Conservation (phyloP, 2,329 filamentous ascomycete genomes). For the Fusarium sp. region DNA sequence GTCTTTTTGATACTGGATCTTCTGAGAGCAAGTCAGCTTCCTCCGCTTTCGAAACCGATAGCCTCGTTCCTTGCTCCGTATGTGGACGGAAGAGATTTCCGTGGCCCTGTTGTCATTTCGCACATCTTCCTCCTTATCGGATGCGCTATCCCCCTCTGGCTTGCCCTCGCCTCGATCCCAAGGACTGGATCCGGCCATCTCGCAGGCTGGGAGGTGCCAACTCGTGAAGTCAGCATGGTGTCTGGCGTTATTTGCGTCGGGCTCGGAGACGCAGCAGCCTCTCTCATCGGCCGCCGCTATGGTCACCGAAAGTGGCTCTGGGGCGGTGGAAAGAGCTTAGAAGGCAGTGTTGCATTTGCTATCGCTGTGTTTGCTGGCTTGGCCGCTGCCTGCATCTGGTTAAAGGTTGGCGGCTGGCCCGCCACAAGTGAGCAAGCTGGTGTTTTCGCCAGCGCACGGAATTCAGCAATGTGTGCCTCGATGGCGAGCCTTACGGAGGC, state of each 20-base stretch:
- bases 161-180: slow-evolving; percentile 75
- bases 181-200: slow-evolving; percentile 64
- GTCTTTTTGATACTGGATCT: slow-evolving; percentile 90
- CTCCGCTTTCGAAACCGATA: slow-evolving; percentile 84
- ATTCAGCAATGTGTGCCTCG: slow-evolving; percentile 74
- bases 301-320: slow-evolving; percentile 93
- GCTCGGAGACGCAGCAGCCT: slow-evolving; percentile 92
- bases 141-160: slow-evolving; percentile 93
- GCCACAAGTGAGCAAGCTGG: slow-evolving; percentile 55
- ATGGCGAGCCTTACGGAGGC: slow-evolving; percentile 92
- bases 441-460: slow-evolving; percentile 58
- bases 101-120: slow-evolving; percentile 92
- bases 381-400: slow-evolving; percentile 73
- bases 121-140: slow-evolving; percentile 96
- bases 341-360: slow-evolving; percentile 84
- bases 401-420: slow-evolving; percentile 78
- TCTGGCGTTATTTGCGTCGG: slow-evolving; percentile 93
- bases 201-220: slow-evolving; percentile 76
- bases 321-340: slow-evolving; percentile 94
- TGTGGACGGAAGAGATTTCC: slow-evolving; percentile 90
- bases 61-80: slow-evolving; percentile 90
- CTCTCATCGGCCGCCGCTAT: slow-evolving; percentile 84
- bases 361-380: slow-evolving; percentile 79
- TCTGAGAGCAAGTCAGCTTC: slow-evolving; percentile 87
- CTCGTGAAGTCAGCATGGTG: slow-evolving; percentile 85